Evolutionary conservation across 1,284 basidiomycete species (phyloP), one percentile per base, ranked within the genome.

Genomic region (Malassezia vespertilionis): DNA sequence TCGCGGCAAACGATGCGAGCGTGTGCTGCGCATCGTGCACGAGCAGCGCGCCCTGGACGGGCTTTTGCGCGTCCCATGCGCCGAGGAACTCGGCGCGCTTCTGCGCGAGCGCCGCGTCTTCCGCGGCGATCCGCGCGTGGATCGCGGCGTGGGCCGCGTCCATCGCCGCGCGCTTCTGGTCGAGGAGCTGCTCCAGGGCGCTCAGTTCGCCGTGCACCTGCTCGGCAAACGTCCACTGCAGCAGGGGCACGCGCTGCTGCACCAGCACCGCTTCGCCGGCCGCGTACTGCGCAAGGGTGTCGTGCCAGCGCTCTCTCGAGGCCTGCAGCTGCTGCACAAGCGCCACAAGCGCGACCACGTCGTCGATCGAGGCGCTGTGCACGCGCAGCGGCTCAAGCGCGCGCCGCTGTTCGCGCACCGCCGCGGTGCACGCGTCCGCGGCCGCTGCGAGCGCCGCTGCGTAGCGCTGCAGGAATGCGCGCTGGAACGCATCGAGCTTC

Each of bases 301-400:
- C 86, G 69, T 97, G 89, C 78, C 91, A 85, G 78, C 81, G 79
- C 74, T 88, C 86, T 48, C 87, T 86, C 76, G 90, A 93, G 70
- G 84, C 83, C 76, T 96, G 96, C 60, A 97, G 80, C 76, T 96
- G 90, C 74, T 97, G 91, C 1, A 97, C 90, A 69, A 95, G 95
- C 20, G 93, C 99, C 73, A 99, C 96, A 74, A 97, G 95, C 1
- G 86, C 84, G 58, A 99, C 93, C 68, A 93, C 89, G 54, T 90
- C 89, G 31, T 90, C 91, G 67, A 93, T 97, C 45, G 78, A 78
- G 36, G 60, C 57, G 47, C 58, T 54, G 28, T 60, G 60, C 71
- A 88, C 86, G 36, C 83, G 83, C 63, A 86, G 80, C 52, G 87
- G 83, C 73, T 97, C 93, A 41, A 99, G 78, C 58, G 95, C 89